Evolutionary conservation across 495 filamentous ascomycete species (phyloP).

Genomic region (Penicillium malachiteum): DNA sequence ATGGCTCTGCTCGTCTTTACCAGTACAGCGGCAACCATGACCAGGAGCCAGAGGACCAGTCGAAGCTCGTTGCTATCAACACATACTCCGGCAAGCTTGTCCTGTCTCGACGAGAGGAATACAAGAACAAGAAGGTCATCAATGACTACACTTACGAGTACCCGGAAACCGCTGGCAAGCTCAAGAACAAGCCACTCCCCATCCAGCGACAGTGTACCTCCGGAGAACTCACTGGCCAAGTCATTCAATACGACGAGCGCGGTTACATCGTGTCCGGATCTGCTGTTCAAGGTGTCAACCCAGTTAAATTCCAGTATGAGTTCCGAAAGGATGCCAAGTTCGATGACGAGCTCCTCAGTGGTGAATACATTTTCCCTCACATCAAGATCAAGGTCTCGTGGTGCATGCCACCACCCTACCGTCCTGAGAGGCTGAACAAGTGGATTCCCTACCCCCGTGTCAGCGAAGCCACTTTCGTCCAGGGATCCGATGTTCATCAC

Average conservation of each 20-base stretch:
- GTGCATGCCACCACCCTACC: conserved; percentile 6
- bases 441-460: conserved; percentile 5
- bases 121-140: conserved; percentile 3
- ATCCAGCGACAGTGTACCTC: conserved; percentile 3
- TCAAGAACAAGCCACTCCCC: neutral
- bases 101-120: conserved; percentile 1
- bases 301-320: neutral
- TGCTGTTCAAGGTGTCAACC: conserved; percentile 4
- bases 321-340: conserved; percentile 7
- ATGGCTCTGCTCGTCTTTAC: neutral
- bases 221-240: neutral
- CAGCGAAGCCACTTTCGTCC: conserved; percentile 1
- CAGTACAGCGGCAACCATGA: conserved; percentile 1
- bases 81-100: conserved; percentile 4
- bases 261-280: conserved; percentile 5
- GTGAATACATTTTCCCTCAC: conserved; percentile 4
- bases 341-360: conserved; percentile 2
- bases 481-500: conserved; percentile 1
- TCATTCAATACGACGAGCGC: conserved; percentile 5
- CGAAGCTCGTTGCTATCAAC: conserved; percentile 2
- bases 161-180: neutral
- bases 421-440: conserved; percentile 3
- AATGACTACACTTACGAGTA: conserved; percentile 3
- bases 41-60: neutral
- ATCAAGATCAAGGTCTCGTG: conserved; percentile 1